A percentile compares a stretch with the other conserved stretches of the same genome.
Conservation (phyloP, 2,329 filamentous ascomycete species). For the Fusarium sp. region DNA sequence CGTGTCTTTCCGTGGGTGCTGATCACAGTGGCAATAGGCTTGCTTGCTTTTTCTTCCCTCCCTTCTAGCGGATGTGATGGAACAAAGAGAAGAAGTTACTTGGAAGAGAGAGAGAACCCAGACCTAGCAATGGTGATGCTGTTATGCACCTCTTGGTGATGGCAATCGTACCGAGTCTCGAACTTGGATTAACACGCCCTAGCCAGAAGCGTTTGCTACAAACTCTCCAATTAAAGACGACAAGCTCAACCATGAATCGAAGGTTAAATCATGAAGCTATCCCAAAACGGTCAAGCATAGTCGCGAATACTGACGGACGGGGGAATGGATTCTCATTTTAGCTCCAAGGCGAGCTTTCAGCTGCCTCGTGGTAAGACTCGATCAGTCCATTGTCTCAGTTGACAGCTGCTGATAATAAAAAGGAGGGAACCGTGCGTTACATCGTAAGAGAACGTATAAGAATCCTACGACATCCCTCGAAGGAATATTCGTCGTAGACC, state of each 20-base stretch:
- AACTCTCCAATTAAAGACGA: slow-evolving; percentile 16
- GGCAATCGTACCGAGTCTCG: slow-evolving; percentile 10
- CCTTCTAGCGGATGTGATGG: not conserved
- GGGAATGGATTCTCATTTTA: not conserved
- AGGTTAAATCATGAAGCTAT: slow-evolving; percentile 14
- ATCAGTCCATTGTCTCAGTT: not conserved
- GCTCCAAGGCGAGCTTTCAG: not conserved
- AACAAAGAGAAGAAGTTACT: not conserved
- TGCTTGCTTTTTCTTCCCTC: not conserved
- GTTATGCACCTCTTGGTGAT: slow-evolving; percentile 1
- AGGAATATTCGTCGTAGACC: not conserved
- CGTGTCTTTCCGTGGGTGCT: not conserved
- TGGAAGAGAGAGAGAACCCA: not conserved
- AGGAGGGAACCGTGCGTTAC: not conserved
- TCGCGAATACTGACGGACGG: slow-evolving; percentile 14
- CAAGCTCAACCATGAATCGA: slow-evolving; percentile 3
- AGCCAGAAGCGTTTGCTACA: slow-evolving; percentile 9
- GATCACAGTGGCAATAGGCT: not conserved
- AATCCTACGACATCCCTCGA: not conserved
- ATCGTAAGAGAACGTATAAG: not conserved
- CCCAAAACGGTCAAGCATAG: slow-evolving; percentile 7
- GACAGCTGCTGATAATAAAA: not conserved
- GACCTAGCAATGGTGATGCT: not conserved
- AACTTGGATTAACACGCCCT: not conserved
- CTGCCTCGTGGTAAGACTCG: not conserved